These are phyloP conservation scores for Lodderomyces theae DNA, from an alignment of 1,139 yeast genomes.

Conservation along the genomic window DNA sequence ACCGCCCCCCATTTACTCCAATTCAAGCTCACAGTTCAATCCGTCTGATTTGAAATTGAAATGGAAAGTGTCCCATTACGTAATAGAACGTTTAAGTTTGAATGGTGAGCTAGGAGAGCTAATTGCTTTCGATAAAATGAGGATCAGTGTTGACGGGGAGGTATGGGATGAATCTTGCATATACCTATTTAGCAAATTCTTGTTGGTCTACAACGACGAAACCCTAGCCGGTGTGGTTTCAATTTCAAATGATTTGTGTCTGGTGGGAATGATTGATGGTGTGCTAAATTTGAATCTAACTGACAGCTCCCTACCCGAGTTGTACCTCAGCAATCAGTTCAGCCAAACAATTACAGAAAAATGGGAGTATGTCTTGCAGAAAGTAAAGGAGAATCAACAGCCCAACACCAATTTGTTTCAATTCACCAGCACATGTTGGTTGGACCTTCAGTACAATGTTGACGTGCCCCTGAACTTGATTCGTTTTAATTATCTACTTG, in stretches of 20 bases:
- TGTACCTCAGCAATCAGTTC: slow-evolving; percentile 36
- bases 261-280: slow-evolving; percentile 23
- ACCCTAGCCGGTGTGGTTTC: slow-evolving; percentile 29
- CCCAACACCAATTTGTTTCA: slow-evolving; percentile 37
- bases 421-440: slow-evolving; percentile 54
- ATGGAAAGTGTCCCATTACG: slow-evolving; percentile 14
- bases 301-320: slow-evolving; percentile 44
- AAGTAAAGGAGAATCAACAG: slow-evolving; percentile 15
- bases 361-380: slow-evolving; percentile 36
- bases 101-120: slow-evolving; percentile 25
- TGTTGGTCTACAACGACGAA: slow-evolving; percentile 38
- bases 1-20: slow-evolving; percentile 23
- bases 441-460: slow-evolving; percentile 26
- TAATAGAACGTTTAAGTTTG: slow-evolving; percentile 13
- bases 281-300: slow-evolving; percentile 38
- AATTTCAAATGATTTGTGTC: slow-evolving; percentile 29
- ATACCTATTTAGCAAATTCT: slow-evolving; percentile 37
- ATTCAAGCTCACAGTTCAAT: slow-evolving; percentile 9
- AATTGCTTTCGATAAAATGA: slow-evolving; percentile 43
- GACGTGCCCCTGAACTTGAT: slow-evolving; percentile 40
- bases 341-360: slow-evolving; percentile 37
- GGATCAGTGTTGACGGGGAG: slow-evolving; percentile 35
- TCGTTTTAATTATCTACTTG: slow-evolving; percentile 32
- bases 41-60: slow-evolving; percentile 16
- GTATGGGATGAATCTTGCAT: slow-evolving; percentile 36